Conservation (phyloP, 2,329 filamentous ascomycete genomes). For the Cladosporium sp. region DNA sequence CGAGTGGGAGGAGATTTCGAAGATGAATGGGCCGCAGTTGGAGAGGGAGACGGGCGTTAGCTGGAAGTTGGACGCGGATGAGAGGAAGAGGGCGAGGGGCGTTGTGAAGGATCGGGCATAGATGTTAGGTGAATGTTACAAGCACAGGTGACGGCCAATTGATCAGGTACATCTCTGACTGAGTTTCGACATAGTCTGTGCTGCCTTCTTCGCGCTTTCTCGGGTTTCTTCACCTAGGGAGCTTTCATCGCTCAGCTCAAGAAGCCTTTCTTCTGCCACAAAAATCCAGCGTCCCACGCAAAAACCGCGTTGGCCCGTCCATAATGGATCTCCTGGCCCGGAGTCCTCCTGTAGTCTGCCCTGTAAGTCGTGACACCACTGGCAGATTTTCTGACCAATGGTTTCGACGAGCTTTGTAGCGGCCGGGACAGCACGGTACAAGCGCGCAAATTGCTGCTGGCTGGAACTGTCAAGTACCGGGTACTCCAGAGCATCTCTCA, state of each 20-base stretch:
- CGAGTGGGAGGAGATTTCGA: constrained; percentile 75
- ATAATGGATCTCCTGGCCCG: neutral
- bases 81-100: constrained; percentile 70
- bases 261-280: neutral
- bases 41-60: constrained; percentile 65
- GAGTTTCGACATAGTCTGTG: neutral
- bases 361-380: neutral
- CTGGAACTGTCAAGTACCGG: too few relatives aligned
- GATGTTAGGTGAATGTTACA: neutral
- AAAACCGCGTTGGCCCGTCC: neutral
- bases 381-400: too few relatives aligned
- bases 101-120: constrained; percentile 28
- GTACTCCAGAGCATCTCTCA: too few relatives aligned
- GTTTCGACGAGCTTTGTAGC: too few relatives aligned
- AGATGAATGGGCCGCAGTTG: constrained; percentile 49
- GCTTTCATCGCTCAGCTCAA: neutral
- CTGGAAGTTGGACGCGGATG: constrained; percentile 72
- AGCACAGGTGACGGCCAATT: neutral
- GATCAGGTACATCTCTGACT: too few relatives aligned
- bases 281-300: neutral
- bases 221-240: neutral
- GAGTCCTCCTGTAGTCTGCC: neutral
- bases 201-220: neutral
- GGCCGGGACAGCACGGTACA: too few relatives aligned
- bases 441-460: too few relatives aligned